Evolutionary conservation across 2,329 filamentous ascomycete genomes (phyloP).

Genomic region (Calycina herbarum): DNA sequence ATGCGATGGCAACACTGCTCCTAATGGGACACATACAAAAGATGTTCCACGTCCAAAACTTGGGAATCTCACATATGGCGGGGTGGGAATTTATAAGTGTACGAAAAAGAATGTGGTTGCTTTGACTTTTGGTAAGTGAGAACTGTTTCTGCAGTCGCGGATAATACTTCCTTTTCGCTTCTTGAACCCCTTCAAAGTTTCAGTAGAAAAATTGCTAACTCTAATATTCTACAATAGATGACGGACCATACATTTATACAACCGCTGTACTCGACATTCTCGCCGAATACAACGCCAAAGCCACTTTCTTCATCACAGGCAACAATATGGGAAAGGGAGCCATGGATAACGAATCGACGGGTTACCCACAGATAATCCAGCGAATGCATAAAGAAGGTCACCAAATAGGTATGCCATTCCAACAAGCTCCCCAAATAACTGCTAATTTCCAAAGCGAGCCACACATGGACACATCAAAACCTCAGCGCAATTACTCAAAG

Average conservation of each 20-base stretch:
- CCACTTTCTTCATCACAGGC: slow-evolving; percentile 54
- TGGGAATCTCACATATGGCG: slow-evolving; percentile 55
- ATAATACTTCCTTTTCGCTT: neutral
- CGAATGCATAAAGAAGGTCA: slow-evolving; percentile 47
- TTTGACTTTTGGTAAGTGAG: slow-evolving; percentile 1
- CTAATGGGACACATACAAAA: slow-evolving; percentile 53
- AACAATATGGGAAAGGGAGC: slow-evolving; percentile 54
- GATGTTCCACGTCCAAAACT: slow-evolving; percentile 48
- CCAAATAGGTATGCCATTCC: slow-evolving; percentile 50
- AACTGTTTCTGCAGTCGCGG: neutral
- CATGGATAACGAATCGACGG: slow-evolving; percentile 49
- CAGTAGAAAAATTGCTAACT: slow-evolving; percentile 49
- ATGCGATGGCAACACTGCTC: slow-evolving; percentile 57
- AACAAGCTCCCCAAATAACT: neutral
- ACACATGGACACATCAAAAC: slow-evolving; percentile 53
- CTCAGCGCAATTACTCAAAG: slow-evolving; percentile 42
- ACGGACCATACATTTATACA: slow-evolving; percentile 64
- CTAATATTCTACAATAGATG: slow-evolving; percentile 58
- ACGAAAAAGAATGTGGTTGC: neutral
- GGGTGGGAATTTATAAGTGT: neutral
- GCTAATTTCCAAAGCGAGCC: slow-evolving; percentile 29
- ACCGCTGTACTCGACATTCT: slow-evolving; percentile 50
- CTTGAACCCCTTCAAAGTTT: neutral
- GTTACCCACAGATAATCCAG: slow-evolving; percentile 47
- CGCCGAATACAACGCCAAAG: slow-evolving; percentile 55